Evolutionary conservation across 768 basidiomycete genomes (phyloP), one percentile per base, ranked within the genome.

Genomic region (Rhizopogon vulgaris): DNA sequence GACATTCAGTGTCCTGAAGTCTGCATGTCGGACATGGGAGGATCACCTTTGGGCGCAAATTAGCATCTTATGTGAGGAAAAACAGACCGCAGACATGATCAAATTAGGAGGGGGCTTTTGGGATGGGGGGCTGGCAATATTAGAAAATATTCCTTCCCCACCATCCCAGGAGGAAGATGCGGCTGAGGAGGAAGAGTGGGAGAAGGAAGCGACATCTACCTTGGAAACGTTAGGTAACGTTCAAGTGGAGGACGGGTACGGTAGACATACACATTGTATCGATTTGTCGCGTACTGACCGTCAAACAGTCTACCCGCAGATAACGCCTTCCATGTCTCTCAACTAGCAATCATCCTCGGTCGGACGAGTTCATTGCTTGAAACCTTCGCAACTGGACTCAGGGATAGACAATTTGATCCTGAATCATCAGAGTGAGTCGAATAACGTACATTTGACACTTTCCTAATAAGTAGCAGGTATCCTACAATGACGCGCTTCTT

Each of bases 1-100:
- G 66, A 89, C 87, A 1, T 77, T 81, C 0, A 70, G 67, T 18
- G 68, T 85, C 30, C 78, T 92, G 32, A 83, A 87, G 56, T 77
- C 83, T 0, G 82, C 87, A 3, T 94, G 91, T 61, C 71, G 84
- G 32, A 87, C 89, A 18, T 98, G 95, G 94, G 90, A 94, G 61
- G 96, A 99, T 62, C 86, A 94, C 63, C 74, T 98, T 0, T 99
- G 96, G 96, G 91, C 90, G 0, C 85, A 90, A 52, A 73, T 94
- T 47, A 84, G 83, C 58, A 76, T 90, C 45, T 72, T 90, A 37
- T 86, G 89, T 59, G 90, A 94, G 63, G 84, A 91, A 58, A 84
- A 87, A 53, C 79, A 87, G 63, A 85, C 83, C 41, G 76, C 74
- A 28, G 83, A 87, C 55, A 77, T 97, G 61, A 65, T 73, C 9